phyloP scores from a whole-genome alignment of 257 asterid genomes.

The Fraxinus excelsior region DNA sequence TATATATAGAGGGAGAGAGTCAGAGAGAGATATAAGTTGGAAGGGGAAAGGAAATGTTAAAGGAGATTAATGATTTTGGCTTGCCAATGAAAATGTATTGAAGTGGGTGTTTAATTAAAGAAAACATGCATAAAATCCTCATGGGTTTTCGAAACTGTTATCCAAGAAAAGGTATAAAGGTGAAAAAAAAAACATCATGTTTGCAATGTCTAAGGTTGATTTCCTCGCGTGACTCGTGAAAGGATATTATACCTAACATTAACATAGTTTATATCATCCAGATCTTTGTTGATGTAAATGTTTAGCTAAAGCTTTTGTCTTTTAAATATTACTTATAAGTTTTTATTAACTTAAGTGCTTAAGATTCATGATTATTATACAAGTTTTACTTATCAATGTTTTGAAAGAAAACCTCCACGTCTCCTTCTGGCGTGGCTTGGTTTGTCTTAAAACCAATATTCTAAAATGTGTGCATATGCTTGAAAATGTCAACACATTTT shows the following conservation, averaged over 20 bases:
- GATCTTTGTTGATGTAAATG: background rate
- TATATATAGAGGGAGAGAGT: slow-evolving; percentile 29
- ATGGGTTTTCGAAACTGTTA: slow-evolving; percentile 55
- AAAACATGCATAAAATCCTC: slow-evolving; percentile 47
- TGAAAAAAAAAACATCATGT: background rate
- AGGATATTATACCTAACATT: slow-evolving; percentile 1
- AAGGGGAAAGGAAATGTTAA: slow-evolving; percentile 27
- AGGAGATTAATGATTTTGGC: slow-evolving; percentile 29
- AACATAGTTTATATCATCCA: background rate
- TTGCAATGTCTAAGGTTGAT: slow-evolving; percentile 55
- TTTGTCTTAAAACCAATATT: no score
- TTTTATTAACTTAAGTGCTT: no score
- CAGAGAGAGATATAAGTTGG: slow-evolving; percentile 14
- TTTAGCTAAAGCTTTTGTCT: background rate
- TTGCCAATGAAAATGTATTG: slow-evolving; percentile 23
- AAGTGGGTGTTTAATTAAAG: slow-evolving; percentile 22
- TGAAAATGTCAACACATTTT: no score
- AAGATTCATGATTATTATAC: no score
- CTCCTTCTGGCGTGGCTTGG: no score
- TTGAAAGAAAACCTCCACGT: no score
- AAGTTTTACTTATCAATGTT: no score
- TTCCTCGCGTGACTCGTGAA: slow-evolving; percentile 58
- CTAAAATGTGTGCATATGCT: no score
- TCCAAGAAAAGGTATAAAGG: slow-evolving; percentile 19
- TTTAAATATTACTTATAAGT: no score